Percentiles rank a stretch among this genome's conserved stretches.
These are phyloP conservation scores for Phlyctochytrium bullatum DNA, from an alignment of 192 early-diverging fungal species.

Conservation along the genomic window DNA sequence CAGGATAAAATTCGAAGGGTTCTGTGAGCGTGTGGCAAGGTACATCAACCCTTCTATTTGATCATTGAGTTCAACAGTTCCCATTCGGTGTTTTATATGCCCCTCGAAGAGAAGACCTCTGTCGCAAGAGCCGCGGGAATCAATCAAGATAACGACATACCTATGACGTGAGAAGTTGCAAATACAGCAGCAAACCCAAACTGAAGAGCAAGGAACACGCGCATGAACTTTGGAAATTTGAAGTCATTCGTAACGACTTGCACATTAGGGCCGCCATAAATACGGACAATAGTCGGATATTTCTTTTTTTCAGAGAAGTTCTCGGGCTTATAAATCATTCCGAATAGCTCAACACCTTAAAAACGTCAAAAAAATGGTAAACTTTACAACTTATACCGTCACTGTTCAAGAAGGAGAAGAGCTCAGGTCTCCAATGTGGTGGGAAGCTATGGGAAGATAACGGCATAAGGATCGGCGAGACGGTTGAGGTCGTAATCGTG, in stretches of 20 bases:
- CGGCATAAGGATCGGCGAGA: too few relatives aligned
- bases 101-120: constrained; percentile 64
- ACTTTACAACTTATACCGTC: constrained; percentile 34
- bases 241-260: constrained; percentile 74
- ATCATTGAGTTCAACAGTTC: constrained; percentile 60
- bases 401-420: constrained; percentile 51
- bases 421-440: constrained; percentile 27
- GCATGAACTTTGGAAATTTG: constrained; percentile 58
- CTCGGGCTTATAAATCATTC: constrained; percentile 56
- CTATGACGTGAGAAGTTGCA: constrained; percentile 11
- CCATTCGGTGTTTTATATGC: constrained; percentile 49
- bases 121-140: constrained; percentile 65
- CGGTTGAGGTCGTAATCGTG: too few relatives aligned
- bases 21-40: constrained; percentile 5
- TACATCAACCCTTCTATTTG: constrained; percentile 56
- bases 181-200: constrained; percentile 16
- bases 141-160: constrained; percentile 61
- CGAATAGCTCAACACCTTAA: constrained; percentile 31
- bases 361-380: too few relatives aligned
- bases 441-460: too few relatives aligned
- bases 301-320: constrained; percentile 31
- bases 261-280: constrained; percentile 74
- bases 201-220: constrained; percentile 52
- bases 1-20: not conserved
- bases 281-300: constrained; percentile 62